These are phyloP conservation scores for Pseudozyma hubeiensis DNA, from an alignment of 1,284 basidiomycete genomes.

Conservation along the genomic window DNA sequence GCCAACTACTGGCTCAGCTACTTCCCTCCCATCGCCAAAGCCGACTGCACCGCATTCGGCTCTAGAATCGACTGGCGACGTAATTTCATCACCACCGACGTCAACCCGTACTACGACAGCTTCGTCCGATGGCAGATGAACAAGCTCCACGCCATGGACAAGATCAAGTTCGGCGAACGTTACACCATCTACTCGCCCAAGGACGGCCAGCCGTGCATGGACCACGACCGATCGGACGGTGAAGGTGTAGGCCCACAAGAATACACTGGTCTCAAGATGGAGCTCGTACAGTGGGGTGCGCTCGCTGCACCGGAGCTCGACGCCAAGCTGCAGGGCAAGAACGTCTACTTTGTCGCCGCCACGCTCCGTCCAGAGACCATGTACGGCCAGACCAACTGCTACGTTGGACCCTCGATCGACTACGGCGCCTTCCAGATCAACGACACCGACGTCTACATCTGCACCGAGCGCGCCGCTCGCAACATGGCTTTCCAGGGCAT, in stretches of 20 bases:
- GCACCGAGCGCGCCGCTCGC: constrained; percentile 88
- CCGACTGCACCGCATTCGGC: constrained; percentile 86
- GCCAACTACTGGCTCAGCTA: constrained; percentile 90
- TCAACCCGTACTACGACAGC: constrained; percentile 96
- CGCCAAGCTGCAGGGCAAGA: constrained; percentile 76
- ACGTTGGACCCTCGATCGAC: constrained; percentile 88
- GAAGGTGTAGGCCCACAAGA: constrained; percentile 96
- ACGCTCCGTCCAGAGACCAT: constrained; percentile 97
- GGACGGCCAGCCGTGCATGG: constrained; percentile 99
- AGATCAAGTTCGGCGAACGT: constrained; percentile 87
- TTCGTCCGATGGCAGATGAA: constrained; percentile 99
- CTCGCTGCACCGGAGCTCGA: constrained; percentile 75
- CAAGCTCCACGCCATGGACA: constrained; percentile 77
- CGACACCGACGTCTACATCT: constrained; percentile 81
- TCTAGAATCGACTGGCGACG: constrained; percentile 98
- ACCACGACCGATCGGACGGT: constrained; percentile 95
- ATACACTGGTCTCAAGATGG: constrained; percentile 96
- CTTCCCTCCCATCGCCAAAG: constrained; percentile 92
- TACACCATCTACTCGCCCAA: constrained; percentile 99
- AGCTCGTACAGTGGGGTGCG: constrained; percentile 76
- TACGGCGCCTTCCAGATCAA: constrained; percentile 86
- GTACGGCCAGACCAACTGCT: constrained; percentile 98
- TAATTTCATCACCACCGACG: constrained; percentile 91
- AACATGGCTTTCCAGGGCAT: constrained; percentile 97
- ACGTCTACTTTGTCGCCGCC: constrained; percentile 91